Percentiles rank a stretch among this genome's conserved stretches.
phyloP scores from a whole-genome alignment of 192 early-diverging fungal genomes.

The Blastocladiella britannica region DNA sequence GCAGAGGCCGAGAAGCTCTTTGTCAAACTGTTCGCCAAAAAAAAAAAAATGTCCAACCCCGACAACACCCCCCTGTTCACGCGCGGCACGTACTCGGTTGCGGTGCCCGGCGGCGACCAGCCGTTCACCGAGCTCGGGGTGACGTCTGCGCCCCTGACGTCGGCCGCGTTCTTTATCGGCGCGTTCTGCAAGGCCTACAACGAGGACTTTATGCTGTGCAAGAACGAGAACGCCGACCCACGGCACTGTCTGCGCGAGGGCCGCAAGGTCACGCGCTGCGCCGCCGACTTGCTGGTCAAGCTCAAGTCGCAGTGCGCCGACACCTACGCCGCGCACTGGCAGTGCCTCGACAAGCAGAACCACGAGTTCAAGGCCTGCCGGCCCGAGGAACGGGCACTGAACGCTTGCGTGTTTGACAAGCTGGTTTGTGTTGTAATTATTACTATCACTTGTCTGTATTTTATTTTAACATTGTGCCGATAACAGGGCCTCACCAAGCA shows the following conservation, averaged over 20 bases:
- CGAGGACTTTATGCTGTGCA: conserved; percentile 95
- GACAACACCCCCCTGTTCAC: not conserved
- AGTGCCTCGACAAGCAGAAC: conserved; percentile 80
- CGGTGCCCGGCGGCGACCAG: not conserved
- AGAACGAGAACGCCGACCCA: conserved; percentile 73
- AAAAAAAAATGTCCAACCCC: not conserved
- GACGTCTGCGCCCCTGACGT: conserved; percentile 78
- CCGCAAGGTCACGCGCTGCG: conserved; percentile 85
- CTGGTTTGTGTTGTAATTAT: conserved; percentile 31
- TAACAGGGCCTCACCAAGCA: conserved; percentile 24
- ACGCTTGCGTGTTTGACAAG: conserved; percentile 71
- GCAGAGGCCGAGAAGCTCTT: no score
- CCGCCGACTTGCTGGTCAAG: conserved; percentile 64
- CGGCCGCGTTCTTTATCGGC: conserved; percentile 80
- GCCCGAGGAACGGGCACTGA: conserved; percentile 51
- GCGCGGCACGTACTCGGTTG: not conserved
- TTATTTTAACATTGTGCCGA: not conserved
- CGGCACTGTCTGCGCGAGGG: conserved; percentile 83
- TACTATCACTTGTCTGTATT: conserved; percentile 1
- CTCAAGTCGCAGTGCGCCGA: conserved; percentile 71
- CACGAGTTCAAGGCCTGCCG: conserved; percentile 68
- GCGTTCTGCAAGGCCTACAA: conserved; percentile 74
- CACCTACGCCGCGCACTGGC: conserved; percentile 74
- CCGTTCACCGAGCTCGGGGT: conserved; percentile 72
- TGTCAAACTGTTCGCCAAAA: no score